Percentiles rank a stretch among this genome's conserved stretches.
Conservation (phyloP, 2,329 filamentous ascomycete genomes). For the Nemania abortiva region DNA sequence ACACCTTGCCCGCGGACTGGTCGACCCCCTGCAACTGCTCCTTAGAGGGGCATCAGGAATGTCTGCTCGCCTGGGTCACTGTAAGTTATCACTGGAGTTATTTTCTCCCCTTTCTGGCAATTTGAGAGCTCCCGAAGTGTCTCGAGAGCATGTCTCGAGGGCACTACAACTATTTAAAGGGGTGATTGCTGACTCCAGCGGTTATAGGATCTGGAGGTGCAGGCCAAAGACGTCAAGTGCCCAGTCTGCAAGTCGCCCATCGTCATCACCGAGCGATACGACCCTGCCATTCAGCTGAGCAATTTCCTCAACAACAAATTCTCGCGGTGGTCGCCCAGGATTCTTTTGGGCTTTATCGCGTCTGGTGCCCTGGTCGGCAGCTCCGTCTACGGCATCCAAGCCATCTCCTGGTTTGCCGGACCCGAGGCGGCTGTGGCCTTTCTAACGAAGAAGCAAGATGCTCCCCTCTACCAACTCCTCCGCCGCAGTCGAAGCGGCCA, state of each 20-base stretch:
- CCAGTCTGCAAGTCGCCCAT: constrained; percentile 92
- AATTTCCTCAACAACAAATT: constrained; percentile 68
- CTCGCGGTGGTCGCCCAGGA: constrained; percentile 67
- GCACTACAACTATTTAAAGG: too few species aligned
- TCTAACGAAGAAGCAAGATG: constrained; percentile 48
- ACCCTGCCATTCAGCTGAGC: constrained; percentile 76
- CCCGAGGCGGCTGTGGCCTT: constrained; percentile 59
- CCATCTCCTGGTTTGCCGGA: constrained; percentile 66
- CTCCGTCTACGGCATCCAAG: constrained; percentile 65
- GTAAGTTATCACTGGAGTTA: too few species aligned
- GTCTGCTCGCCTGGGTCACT: constrained; percentile 89
- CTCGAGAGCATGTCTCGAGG: too few species aligned
- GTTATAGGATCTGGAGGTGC: constrained; percentile 74
- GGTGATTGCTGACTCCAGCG: too few species aligned
- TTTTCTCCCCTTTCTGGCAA: too few species aligned
- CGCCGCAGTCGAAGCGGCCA: constrained; percentile 13
- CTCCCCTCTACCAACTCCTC: constrained; percentile 29
- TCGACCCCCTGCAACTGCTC: constrained; percentile 91
- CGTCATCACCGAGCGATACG: constrained; percentile 78
- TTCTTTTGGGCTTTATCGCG: constrained; percentile 72
- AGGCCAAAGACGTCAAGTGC: constrained; percentile 77
- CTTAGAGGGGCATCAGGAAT: constrained; percentile 86
- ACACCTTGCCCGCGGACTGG: constrained; percentile 70
- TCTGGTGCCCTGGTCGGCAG: constrained; percentile 64
- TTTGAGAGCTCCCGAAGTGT: too few species aligned